Evolutionary conservation across 495 filamentous ascomycete species (phyloP).

Genomic region (Ascodesmis nigricans): DNA sequence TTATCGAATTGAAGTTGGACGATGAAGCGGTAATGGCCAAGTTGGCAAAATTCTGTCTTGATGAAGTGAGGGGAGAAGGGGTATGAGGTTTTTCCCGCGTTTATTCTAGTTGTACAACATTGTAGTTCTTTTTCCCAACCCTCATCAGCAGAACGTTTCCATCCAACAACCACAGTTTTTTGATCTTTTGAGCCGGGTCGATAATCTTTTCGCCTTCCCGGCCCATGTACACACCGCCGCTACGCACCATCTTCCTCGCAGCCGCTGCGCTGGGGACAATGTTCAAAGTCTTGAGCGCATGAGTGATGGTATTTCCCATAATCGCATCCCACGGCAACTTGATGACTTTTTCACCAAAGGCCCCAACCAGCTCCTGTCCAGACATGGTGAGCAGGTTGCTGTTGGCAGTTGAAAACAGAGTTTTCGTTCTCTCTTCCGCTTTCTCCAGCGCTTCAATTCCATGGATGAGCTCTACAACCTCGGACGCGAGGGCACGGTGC

Average conservation of each 20-base stretch:
- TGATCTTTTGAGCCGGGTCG: conserved; percentile 8
- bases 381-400: too few relatives aligned
- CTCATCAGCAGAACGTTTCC: conserved; percentile 16
- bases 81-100: too few relatives aligned
- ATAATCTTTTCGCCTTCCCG: conserved; percentile 6
- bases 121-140: conserved; percentile 19
- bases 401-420: conserved; percentile 12
- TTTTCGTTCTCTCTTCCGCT: conserved; percentile 28
- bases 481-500: conserved; percentile 58
- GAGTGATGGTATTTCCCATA: conserved; percentile 14
- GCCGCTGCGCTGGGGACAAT: conserved; percentile 11
- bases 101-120: too few relatives aligned
- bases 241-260: conserved; percentile 14
- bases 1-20: too few relatives aligned
- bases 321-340: conserved; percentile 10
- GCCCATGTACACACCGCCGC: conserved; percentile 17
- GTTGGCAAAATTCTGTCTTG: too few relatives aligned
- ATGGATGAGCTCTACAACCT: conserved; percentile 61
- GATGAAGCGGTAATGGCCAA: too few relatives aligned
- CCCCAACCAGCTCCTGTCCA: conserved; percentile 10
- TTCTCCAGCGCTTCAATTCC: conserved; percentile 35
- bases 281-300: conserved; percentile 9
- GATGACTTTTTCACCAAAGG: conserved; percentile 7
- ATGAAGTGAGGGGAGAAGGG: too few relatives aligned
- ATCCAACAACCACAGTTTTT: conserved; percentile 17